Evolutionary conservation across 1,284 basidiomycete species (phyloP), one percentile per base, ranked within the genome.

Genomic region (Rhizoctonia solani): DNA sequence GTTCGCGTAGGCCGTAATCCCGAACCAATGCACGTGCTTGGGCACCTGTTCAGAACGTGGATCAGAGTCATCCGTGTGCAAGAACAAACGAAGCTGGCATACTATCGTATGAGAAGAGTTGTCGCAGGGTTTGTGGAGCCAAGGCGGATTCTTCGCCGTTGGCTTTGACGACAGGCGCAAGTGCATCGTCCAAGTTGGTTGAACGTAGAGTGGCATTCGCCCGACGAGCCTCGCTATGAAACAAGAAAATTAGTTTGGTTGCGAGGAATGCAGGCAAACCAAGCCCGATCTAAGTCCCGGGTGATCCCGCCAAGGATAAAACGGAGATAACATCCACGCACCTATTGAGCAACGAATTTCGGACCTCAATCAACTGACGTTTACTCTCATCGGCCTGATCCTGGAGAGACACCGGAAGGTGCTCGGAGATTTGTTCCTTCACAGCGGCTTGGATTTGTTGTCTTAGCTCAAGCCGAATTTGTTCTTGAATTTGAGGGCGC

Each of bases 91-190:
- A 52, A 14, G 52, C 4, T 19, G 6, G 76, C 80, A 74, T 72
- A 84, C 83, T 73, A 58, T 82, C 79, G 72, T 85, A 87, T 2
- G 77, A 75, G 66, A 85, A 80, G 3, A 87, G 74, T 2, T 81
- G 79, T 55, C 78, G 75, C 37, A 86, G 70, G 68, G 84, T 80
- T 0, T 76, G 73, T 1, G 85, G 86, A 69, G 80, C 86, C 13
- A 80, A 68, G 0, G 75, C 71, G 73, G 83, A 84, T 68, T 72
- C 75, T 54, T 75, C 78, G 1, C 84, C 85, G 69, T 84, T 79
- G 2, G 76, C 71, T 67, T 78, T 83, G 68, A 83, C 68, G n/a
- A 87, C 77, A 1, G 76, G 72, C 5, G 75, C 74, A 41, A 87
- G 75, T 1, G 74, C 73, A 54, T 84, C 82, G 67, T 81, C 75